Conservation (phyloP, 495 filamentous ascomycete genomes). For the Penicillium lagena region DNA sequence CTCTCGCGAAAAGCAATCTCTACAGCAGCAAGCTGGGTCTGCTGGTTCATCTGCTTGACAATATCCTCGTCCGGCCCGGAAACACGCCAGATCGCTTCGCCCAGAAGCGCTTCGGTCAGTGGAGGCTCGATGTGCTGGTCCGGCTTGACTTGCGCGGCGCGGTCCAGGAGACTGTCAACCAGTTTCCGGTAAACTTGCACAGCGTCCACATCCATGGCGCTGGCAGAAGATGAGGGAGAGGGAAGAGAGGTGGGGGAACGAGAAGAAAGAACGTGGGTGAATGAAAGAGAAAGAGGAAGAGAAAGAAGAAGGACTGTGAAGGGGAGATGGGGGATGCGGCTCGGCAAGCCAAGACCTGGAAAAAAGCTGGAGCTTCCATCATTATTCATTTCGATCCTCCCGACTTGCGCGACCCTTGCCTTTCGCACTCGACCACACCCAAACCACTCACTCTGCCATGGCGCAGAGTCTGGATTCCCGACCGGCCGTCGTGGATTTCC, state of each 20-base stretch:
- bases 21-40: slow-evolving; percentile 56
- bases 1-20: slow-evolving; percentile 73
- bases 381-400: slow-evolving; percentile 4
- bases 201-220: slow-evolving; percentile 40
- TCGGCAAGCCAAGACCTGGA: slow-evolving; percentile 21
- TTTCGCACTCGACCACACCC: slow-evolving; percentile 17
- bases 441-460: slow-evolving; percentile 33
- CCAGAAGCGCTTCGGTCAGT: slow-evolving; percentile 49
- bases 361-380: slow-evolving; percentile 20
- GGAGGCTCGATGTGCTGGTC: slow-evolving; percentile 69
- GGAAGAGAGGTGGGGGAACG: background rate
- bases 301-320: background rate
- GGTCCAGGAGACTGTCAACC: slow-evolving; percentile 56
- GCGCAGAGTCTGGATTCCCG: slow-evolving; percentile 44
- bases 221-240: background rate
- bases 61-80: slow-evolving; percentile 17
- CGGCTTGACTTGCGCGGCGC: slow-evolving; percentile 59
- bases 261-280: background rate
- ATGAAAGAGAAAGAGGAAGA: background rate
- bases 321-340: slow-evolving; percentile 2
- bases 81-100: slow-evolving; percentile 33
- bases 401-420: slow-evolving; percentile 26
- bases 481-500: slow-evolving; percentile 60
- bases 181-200: slow-evolving; percentile 49
- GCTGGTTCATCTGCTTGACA: slow-evolving; percentile 22